phyloP scores from a whole-genome alignment of 257 asterid genomes.

The Mitragyna speciosa region DNA sequence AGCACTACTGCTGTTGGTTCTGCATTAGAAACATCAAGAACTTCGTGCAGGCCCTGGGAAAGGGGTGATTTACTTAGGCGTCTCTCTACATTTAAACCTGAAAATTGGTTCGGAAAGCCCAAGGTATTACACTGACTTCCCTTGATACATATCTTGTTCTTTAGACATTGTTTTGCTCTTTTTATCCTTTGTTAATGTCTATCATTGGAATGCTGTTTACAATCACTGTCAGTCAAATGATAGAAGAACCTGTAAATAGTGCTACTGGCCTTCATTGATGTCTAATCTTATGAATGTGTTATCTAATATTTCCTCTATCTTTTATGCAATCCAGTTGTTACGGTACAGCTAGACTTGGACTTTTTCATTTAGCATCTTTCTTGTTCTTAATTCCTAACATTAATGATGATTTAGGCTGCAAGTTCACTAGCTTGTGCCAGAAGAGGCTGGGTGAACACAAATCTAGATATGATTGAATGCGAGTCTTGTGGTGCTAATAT shows the following conservation, averaged over 20 bases:
- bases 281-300: not conserved
- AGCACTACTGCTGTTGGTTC: slow-evolving; percentile 94
- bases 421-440: slow-evolving; percentile 92
- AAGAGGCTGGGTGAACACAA: slow-evolving; percentile 98
- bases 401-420: slow-evolving; percentile 62
- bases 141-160: slow-evolving; percentile 4
- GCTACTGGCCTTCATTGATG: not conserved
- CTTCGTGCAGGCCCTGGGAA: slow-evolving; percentile 99
- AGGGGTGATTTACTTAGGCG: slow-evolving; percentile 95
- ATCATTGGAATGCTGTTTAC: not conserved
- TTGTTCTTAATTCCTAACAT: slow-evolving; percentile 2
- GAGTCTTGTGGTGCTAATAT: slow-evolving; percentile 88
- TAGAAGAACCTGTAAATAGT: not conserved
- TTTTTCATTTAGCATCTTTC: slow-evolving; percentile 20
- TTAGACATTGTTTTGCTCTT: not conserved
- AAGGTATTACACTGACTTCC: slow-evolving; percentile 53
- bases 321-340: not conserved
- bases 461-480: slow-evolving; percentile 79
- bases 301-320: not conserved
- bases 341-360: not conserved
- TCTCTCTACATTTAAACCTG: slow-evolving; percentile 87
- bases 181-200: not conserved
- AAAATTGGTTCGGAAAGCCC: slow-evolving; percentile 93
- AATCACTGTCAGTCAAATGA: not conserved
- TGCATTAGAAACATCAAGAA: slow-evolving; percentile 85